These are phyloP conservation scores for Cajanus cajan DNA, from an alignment of 306 rosid species.

Conservation along the genomic window DNA sequence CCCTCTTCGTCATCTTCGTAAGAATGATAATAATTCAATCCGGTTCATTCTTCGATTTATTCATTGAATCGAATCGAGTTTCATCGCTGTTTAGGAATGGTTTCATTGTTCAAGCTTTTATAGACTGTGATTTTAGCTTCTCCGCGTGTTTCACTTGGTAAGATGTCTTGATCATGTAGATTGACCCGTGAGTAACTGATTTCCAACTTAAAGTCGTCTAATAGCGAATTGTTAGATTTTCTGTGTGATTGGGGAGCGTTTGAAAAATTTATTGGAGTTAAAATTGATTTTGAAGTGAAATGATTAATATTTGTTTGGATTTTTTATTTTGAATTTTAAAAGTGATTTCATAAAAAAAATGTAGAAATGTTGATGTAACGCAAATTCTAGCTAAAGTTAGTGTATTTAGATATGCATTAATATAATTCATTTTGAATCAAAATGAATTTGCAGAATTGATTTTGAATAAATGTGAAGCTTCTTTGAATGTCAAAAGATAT, in stretches of 20 bases:
- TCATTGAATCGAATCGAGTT: neutral
- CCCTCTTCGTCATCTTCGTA: conserved; percentile 80
- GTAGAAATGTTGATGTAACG: no score
- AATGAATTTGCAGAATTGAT: no score
- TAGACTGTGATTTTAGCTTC: neutral
- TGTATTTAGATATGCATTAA: no score
- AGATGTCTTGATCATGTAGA: neutral
- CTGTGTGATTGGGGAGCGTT: neutral
- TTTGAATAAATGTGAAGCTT: no score
- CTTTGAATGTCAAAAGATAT: no score
- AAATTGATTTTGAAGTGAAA: neutral
- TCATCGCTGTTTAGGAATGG: neutral
- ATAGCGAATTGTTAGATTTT: neutral
- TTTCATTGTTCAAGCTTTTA: neutral
- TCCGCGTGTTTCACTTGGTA: neutral
- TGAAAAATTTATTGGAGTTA: neutral
- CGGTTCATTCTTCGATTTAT: neutral
- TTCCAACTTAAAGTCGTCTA: neutral
- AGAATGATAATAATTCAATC: conserved; percentile 30
- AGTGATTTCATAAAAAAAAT: neutral
- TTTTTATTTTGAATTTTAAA: neutral
- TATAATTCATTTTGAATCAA: no score
- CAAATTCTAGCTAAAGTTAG: neutral
- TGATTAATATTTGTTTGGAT: neutral
- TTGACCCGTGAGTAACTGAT: neutral